phyloP scores from a whole-genome alignment of 163 green algal species.

The Chlorella variabilis region DNA sequence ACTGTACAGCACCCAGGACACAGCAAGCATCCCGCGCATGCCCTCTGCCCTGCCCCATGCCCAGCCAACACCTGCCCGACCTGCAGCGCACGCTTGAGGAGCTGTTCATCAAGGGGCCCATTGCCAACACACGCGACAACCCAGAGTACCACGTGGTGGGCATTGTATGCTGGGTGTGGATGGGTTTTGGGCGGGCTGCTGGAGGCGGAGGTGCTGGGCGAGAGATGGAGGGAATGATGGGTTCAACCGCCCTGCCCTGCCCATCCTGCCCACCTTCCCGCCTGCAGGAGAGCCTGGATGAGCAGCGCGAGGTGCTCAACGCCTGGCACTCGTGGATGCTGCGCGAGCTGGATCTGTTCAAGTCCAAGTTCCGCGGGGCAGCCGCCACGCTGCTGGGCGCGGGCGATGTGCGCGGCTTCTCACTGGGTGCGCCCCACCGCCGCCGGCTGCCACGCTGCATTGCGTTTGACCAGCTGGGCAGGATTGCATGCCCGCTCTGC shows the following conservation, averaged over 20 bases:
- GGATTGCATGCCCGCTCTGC: no score
- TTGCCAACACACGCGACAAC: slow-evolving; percentile 42
- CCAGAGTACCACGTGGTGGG: slow-evolving; percentile 25
- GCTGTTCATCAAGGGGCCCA: slow-evolving; percentile 58
- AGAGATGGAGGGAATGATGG: no score
- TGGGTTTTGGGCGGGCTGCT: no score
- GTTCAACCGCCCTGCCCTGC: no score
- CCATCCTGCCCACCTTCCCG: neutral
- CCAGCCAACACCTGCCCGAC: no score
- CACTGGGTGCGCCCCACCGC: slow-evolving; percentile 5
- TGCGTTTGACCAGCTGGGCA: no score
- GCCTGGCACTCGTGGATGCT: slow-evolving; percentile 69
- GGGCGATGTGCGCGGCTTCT: slow-evolving; percentile 57
- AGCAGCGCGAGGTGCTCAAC: slow-evolving; percentile 75
- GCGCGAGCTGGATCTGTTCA: slow-evolving; percentile 65
- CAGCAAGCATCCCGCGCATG: no score
- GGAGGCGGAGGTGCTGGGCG: no score
- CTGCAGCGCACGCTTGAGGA: slow-evolving; percentile 58
- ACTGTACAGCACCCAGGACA: no score
- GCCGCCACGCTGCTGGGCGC: slow-evolving; percentile 53
- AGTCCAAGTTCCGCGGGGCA: slow-evolving; percentile 67
- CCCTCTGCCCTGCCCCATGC: no score
- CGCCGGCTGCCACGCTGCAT: no score
- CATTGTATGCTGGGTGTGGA: neutral
- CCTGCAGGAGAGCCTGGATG: slow-evolving; percentile 54